Conservation (phyloP, 768 basidiomycete genomes). For the Hemileccinum impolitum region DNA sequence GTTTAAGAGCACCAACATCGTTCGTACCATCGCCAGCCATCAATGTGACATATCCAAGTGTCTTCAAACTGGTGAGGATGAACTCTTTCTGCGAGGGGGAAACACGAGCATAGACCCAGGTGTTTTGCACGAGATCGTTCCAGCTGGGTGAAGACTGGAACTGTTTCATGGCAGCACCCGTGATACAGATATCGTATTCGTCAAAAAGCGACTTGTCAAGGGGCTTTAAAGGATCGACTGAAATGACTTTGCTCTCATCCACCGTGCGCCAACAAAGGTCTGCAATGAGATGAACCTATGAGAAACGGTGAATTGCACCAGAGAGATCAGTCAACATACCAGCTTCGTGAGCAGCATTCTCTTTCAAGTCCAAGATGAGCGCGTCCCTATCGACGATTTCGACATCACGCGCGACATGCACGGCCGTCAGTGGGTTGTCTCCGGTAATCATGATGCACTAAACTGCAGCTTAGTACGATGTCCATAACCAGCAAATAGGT, state of each 20-base stretch:
- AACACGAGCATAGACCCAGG: slow-evolving; percentile 98
- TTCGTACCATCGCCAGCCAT: slow-evolving; percentile 99
- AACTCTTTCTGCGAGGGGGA: slow-evolving; percentile 94
- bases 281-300: slow-evolving; percentile 20
- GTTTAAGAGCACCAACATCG: slow-evolving; percentile 97
- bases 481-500: background rate
- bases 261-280: slow-evolving; percentile 92
- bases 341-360: slow-evolving; percentile 65
- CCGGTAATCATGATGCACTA: slow-evolving; percentile 99
- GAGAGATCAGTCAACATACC: slow-evolving; percentile 44
- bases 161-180: slow-evolving; percentile 90
- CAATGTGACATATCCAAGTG: slow-evolving; percentile 85
- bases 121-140: slow-evolving; percentile 84
- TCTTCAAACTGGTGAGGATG: slow-evolving; percentile 88
- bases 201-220: slow-evolving; percentile 76
- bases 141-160: slow-evolving; percentile 69
- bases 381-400: slow-evolving; percentile 96
- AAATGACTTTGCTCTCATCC: slow-evolving; percentile 87
- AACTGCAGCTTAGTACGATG: background rate
- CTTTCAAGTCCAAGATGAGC: slow-evolving; percentile 86
- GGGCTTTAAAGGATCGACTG: slow-evolving; percentile 76
- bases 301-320: background rate
- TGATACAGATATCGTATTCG: slow-evolving; percentile 94
- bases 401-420: slow-evolving; percentile 93
- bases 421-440: slow-evolving; percentile 95